Evolutionary conservation across 768 basidiomycete species (phyloP), one percentile per base, ranked within the genome.

Genomic region (Leccinum ochraceum): DNA sequence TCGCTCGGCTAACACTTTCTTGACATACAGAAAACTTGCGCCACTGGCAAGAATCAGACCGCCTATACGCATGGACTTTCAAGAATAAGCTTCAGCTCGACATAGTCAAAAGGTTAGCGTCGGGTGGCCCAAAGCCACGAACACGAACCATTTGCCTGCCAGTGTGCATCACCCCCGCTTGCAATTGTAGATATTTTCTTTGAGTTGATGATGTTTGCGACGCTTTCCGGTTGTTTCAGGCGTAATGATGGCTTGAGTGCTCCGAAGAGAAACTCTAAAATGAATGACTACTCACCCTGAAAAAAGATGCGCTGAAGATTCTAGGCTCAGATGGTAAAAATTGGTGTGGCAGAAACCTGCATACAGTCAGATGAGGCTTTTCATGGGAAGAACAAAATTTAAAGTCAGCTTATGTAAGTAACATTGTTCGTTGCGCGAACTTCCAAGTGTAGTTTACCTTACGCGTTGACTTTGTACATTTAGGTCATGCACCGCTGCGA

Each of bases 21-120:
- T 74, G 57, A 71, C 73, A 26, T 69, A 73, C 42, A 74, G 53
- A 59, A 74, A 74, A 49, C 73, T 66, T 0, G 63, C 70, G 16
- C 73, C 73, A 8, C 67, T 73, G 3, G 63, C 64, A 30, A 74
- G 60, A 54, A 71, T 68, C 53, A 74, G 53, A n/a, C 61, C 63
- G n/a, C 66, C 73, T 61, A 72, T 61, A 16, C 69, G 67, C n/a
- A 63, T 51, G 24, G 67, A 34, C 73, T 74, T 59, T 46, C 6
- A 22, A 56, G 26, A 7, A 48, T 20, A 16, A 46, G 37, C 3
- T 10, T 57, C 34, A 57, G 57, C 17, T 46, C 48, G 10, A 46
- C 6, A 39, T 17, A 26, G 30, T 17, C 50, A 22, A 8, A 37
- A 52, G 24, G 3, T 17, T 20, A 52, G 11, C 28, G 16, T 49